A percentile compares a stretch with the other conserved stretches of the same genome.
Conservation (phyloP, 495 filamentous ascomycete genomes). For the Trichoderma erinaceum region DNA sequence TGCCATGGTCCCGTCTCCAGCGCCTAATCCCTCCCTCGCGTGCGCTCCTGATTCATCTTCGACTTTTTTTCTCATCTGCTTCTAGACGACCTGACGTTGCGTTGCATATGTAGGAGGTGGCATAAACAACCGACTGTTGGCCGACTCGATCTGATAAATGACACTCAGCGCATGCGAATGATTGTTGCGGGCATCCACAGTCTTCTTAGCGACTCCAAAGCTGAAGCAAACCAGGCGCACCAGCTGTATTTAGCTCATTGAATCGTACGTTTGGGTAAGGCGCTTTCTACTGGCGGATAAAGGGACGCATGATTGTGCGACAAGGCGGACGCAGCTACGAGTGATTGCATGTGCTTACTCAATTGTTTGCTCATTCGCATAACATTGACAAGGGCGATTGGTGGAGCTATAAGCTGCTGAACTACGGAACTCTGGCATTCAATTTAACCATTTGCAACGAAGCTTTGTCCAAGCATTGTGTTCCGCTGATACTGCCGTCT, state of each 20-base stretch:
- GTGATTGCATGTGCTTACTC: slow-evolving; percentile 7
- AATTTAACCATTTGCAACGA: background rate
- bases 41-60: background rate
- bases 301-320: background rate
- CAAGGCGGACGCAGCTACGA: background rate
- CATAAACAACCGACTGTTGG: slow-evolving; percentile 5
- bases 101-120: background rate
- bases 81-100: background rate
- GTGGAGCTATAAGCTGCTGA: too few relatives aligned
- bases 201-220: background rate
- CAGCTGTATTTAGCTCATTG: background rate
- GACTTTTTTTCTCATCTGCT: background rate
- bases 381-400: background rate
- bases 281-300: background rate
- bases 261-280: background rate
- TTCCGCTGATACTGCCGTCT: too few relatives aligned
- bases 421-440: too few relatives aligned
- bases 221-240: background rate
- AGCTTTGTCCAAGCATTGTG: background rate
- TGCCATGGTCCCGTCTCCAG: background rate
- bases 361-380: background rate
- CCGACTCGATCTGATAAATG: background rate
- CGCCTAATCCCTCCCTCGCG: background rate
- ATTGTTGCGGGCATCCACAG: background rate
- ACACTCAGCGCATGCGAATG: background rate